Base-by-base conservation (phyloP, 2,329 filamentous ascomycete genomes). In the Monilinia fructigena region DNA sequence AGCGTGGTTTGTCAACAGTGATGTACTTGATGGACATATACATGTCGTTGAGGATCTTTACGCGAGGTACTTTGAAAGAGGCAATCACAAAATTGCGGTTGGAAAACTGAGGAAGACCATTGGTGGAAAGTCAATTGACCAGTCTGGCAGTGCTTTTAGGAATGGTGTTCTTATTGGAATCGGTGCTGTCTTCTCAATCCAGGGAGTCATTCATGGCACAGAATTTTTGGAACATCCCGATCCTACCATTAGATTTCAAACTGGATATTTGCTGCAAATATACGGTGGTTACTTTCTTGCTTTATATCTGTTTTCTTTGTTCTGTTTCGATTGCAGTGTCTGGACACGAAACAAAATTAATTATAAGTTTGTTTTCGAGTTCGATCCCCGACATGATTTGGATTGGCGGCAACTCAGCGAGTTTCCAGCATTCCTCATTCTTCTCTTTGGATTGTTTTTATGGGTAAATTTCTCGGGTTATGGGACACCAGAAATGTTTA, bases 281-380 rank as follows among this genome's bases (percentile, higher is more conserved):
- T 99, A 99, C 76, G 95, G 83, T 14, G 95, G 95, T 1, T 97
- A 96, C 77, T 96, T 97, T 73, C 81, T 98, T 38, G 88, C 92
- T 77, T 83, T 96, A 6, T 83, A 92, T 55, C 82, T 98, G 26
- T 89, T 96, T 74, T 80, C 89, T 12, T 80, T 96, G n/a, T 98
- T 98, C 75, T 92, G 90, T 74, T 74, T 97, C 47, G 89, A 93
- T 74, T 96, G 93, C 76, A 87, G 88, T 66, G 79, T 96, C 20
- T 99, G 94, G 92, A 86, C 87, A 7, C 81, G 81, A 62, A 88
- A 89, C 76, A 96, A 94, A 78, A 91, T 99, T 78, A 99, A 99
- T 76, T 98, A 98, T 76, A 86, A 89, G 64, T 97, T 97, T 77
- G 92, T 98, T 72, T 99, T 99, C 75, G 95, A 99, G 79, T 95